These are phyloP conservation scores for Chrysanthemum makinoi DNA, from an alignment of 129 eudicot species.

Conservation along the genomic window DNA sequence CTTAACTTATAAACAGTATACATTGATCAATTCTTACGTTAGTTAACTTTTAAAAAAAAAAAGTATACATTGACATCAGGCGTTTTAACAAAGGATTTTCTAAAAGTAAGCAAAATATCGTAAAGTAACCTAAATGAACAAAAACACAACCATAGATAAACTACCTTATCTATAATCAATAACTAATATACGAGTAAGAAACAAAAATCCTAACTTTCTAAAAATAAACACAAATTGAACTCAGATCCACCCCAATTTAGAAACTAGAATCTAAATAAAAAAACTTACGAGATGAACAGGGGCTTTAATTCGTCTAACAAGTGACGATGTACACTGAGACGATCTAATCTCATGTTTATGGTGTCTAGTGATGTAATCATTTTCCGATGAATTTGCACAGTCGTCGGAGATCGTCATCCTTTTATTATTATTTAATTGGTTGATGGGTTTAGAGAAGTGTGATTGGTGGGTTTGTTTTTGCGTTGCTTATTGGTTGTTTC, in stretches of 20 bases:
- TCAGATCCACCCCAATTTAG: slow-evolving; percentile 3
- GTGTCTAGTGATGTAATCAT: slow-evolving; percentile 9
- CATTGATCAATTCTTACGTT: too few relatives aligned
- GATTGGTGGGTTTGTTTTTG: slow-evolving; percentile 10
- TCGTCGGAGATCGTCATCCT: slow-evolving; percentile 13
- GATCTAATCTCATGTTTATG: slow-evolving; percentile 19
- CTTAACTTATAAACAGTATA: too few relatives aligned
- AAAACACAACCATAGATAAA: too few relatives aligned
- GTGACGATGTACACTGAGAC: slow-evolving; percentile 11
- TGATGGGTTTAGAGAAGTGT: slow-evolving; percentile 1
- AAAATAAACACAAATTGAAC: not conserved
- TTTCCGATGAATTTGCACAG: not conserved
- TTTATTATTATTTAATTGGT: not conserved
- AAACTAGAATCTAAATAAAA: not conserved
- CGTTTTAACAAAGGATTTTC: too few relatives aligned
- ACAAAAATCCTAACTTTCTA: too few relatives aligned
- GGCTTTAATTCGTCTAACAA: slow-evolving; percentile 11
- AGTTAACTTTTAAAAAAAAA: too few relatives aligned
- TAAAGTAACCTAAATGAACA: too few relatives aligned
- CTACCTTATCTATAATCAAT: too few relatives aligned
- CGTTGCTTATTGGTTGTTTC: slow-evolving; percentile 2
- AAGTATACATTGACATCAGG: too few relatives aligned
- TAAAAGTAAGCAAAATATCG: too few relatives aligned
- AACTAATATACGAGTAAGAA: too few relatives aligned
- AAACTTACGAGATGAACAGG: slow-evolving; percentile 20